phyloP scores from a whole-genome alignment of 1,284 basidiomycete species.

The Pascua guehoae region DNA sequence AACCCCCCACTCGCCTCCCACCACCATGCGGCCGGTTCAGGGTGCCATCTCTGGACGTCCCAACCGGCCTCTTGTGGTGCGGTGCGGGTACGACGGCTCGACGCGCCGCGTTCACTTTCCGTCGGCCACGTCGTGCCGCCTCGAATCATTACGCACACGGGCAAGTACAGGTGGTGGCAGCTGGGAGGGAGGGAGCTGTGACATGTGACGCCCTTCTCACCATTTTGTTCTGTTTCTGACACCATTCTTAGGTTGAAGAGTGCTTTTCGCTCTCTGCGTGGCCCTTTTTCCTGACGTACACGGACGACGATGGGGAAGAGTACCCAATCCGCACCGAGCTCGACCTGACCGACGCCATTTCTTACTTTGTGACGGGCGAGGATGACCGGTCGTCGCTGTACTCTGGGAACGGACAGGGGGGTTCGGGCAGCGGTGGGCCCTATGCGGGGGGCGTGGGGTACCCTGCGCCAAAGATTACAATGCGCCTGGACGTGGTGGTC shows the following conservation, averaged over 20 bases:
- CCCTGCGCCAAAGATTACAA: constrained; percentile 58
- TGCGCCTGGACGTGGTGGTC: constrained; percentile 69
- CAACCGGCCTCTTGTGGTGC: constrained; percentile 67
- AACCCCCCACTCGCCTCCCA: background rate
- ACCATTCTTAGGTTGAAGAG: constrained; percentile 67
- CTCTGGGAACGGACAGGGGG: constrained; percentile 36
- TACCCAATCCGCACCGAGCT: constrained; percentile 64
- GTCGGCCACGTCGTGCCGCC: constrained; percentile 70
- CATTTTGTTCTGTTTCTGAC: background rate
- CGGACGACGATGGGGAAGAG: constrained; percentile 77
- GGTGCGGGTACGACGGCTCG: constrained; percentile 70
- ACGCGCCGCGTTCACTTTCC: constrained; percentile 71
- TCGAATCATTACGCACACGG: constrained; percentile 64
- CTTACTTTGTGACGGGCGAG: constrained; percentile 66
- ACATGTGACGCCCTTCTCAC: background rate
- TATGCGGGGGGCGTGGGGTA: background rate
- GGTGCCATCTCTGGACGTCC: constrained; percentile 47
- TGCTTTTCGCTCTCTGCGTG: constrained; percentile 70
- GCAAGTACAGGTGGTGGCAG: constrained; percentile 54
- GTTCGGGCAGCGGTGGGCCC: too few relatives aligned
- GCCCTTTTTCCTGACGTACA: constrained; percentile 70
- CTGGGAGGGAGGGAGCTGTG: background rate
- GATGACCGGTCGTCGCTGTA: constrained; percentile 72
- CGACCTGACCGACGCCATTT: constrained; percentile 77
- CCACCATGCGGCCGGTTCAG: constrained; percentile 8